Conservation (phyloP, 768 basidiomycete species). For the Lactarius deliciosus region DNA sequence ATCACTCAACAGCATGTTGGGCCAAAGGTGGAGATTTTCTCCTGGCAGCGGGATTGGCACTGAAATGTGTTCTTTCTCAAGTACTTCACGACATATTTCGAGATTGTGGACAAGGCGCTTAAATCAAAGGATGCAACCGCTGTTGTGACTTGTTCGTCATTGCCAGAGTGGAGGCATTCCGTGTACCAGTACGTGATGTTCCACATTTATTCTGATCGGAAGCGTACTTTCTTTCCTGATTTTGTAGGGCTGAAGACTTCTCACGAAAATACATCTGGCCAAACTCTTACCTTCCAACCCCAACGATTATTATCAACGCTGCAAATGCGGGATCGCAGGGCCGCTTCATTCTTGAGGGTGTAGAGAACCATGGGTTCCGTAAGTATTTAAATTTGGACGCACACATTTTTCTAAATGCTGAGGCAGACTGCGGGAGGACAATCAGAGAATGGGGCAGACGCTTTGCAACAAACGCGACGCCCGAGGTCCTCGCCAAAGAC, state of each 20-base stretch:
- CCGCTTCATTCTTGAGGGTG: constrained; percentile 77
- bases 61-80: constrained; percentile 20
- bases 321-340: constrained; percentile 69
- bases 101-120: constrained; percentile 46
- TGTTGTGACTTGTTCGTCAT: constrained; percentile 62
- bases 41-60: neutral
- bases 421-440: constrained; percentile 32
- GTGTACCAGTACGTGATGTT: constrained; percentile 56
- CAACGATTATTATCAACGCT: constrained; percentile 72
- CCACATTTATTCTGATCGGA: neutral
- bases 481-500: constrained; percentile 55
- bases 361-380: constrained; percentile 85
- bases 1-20: constrained; percentile 29
- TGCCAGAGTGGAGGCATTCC: constrained; percentile 50
- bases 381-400: constrained; percentile 31
- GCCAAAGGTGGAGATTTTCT: constrained; percentile 20
- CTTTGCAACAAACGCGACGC: constrained; percentile 48
- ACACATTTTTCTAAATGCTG: constrained; percentile 10
- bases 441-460: constrained; percentile 36
- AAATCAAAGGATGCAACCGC: constrained; percentile 58
- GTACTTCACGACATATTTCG: constrained; percentile 55
- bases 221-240: neutral
- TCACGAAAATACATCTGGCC: constrained; percentile 91
- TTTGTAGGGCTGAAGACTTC: constrained; percentile 70
- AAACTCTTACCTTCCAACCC: constrained; percentile 83